Conservation (phyloP, 208 protist species). For the Entamoeba dispar region DNA sequence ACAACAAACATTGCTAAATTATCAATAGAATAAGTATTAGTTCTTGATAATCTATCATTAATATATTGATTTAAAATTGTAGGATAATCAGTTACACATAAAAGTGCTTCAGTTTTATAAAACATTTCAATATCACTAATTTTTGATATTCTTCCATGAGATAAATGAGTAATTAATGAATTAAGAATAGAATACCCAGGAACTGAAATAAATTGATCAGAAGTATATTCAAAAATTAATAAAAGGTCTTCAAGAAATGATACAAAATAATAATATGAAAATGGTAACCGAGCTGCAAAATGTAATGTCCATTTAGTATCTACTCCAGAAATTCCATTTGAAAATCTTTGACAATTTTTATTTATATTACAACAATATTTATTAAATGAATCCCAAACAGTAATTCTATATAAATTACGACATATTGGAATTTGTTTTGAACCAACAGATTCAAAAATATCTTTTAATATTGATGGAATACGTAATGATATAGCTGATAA, state of each 20-base stretch:
- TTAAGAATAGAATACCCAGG: background rate
- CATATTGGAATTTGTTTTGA: background rate
- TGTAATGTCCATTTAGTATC: background rate
- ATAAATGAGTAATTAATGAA: background rate
- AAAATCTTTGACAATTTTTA: background rate
- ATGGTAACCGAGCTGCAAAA: background rate
- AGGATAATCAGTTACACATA: background rate
- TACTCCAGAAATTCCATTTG: background rate
- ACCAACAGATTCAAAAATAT: background rate
- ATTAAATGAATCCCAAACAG: background rate
- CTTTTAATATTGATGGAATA: background rate
- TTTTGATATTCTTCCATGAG: background rate
- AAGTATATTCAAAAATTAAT: background rate
- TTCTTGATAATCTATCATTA: background rate
- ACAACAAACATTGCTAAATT: background rate
- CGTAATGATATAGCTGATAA: background rate
- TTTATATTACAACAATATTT: background rate
- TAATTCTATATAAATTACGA: background rate
- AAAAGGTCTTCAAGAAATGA: background rate
- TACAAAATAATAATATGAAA: background rate
- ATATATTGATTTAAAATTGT: background rate
- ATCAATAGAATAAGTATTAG: background rate
- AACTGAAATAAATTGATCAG: background rate
- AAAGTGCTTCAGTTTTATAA: background rate
- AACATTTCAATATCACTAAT: background rate